These are phyloP conservation scores for Artemisia annua DNA, from an alignment of 129 eudicot genomes.

Conservation along the genomic window DNA sequence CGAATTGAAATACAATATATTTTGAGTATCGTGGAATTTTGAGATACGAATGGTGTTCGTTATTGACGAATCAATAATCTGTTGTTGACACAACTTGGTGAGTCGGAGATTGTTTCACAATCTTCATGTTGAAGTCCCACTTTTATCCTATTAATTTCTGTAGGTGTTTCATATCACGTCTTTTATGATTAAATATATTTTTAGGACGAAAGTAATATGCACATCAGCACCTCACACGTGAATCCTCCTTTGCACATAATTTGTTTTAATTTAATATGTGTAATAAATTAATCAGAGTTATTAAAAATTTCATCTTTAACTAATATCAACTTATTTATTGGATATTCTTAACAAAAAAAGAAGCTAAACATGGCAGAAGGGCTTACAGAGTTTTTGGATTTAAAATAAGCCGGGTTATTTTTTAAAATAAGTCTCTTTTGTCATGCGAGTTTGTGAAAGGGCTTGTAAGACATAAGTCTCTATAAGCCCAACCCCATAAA, in stretches of 20 bases:
- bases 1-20: too few relatives aligned
- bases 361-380: neutral
- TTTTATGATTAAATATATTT: neutral
- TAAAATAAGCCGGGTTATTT: too few relatives aligned
- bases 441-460: too few relatives aligned
- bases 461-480: too few relatives aligned
- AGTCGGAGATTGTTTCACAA: neutral
- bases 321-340: neutral
- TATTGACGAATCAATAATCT: neutral
- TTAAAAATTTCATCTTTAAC: neutral
- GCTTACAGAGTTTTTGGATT: too few relatives aligned
- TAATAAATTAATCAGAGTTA: too few relatives aligned
- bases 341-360: neutral
- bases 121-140: slow-evolving; percentile 6
- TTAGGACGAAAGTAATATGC: neutral
- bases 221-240: too few relatives aligned
- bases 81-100: neutral
- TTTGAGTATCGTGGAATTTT: neutral
- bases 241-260: too few relatives aligned
- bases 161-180: neutral
- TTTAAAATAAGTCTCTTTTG: too few relatives aligned
- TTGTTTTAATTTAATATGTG: too few relatives aligned
- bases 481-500: too few relatives aligned
- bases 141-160: neutral
- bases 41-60: neutral